Evolutionary conservation across 2,329 filamentous ascomycete species (phyloP), one percentile per base, ranked within the genome.

Genomic region (Fusarium temperatum): DNA sequence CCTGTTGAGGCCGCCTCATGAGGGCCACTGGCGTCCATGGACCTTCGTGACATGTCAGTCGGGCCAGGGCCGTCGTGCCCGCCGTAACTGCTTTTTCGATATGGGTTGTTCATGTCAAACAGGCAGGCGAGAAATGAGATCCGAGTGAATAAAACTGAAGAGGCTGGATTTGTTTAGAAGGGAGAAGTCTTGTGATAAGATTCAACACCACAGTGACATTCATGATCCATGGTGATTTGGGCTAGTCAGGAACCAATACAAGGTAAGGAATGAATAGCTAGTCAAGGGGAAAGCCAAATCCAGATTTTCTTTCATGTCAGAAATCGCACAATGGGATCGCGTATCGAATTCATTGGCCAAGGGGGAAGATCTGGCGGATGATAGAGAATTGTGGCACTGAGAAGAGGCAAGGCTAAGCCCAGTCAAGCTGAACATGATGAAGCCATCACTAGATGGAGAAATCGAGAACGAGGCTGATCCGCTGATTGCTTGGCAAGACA

Each of bases 71-170:
- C 58, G 10, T 74, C 72, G 10, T 62, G 50, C 26, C 47, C 66
- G 12, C 62, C 48, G n/a, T 66, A 51, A 13, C 69, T 70, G 17
- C 44, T 75, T 41, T 73, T 65, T 58, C 69, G 65, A 62, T 68
- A 48, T 13, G 58, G 58, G n/a, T 48, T 70, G 5, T 47, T 72
- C 72, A 74, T 74, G 17, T 24, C 50, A 41, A 44, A 26, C 20
- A 42, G 47, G 26, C 30, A 50, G 44, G 22, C 11, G 13, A 45
- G 32, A 56, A 44, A 24, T 39, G 24, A 58, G 51, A 58, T 26
- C 30, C 22, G n/a, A 54, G 48, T 32, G 41, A 35, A 13, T 26
- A 30, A 50, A 56, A 32, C 28, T 36, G 32, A 42, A 70, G 47
- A 38, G 54, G 48, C 45, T 54, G 66, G 15, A 20, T 66, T 59